Percentiles rank a stretch among this genome's conserved stretches.
phyloP scores from a whole-genome alignment of 306 rosid genomes.

The Pueraria montana region DNA sequence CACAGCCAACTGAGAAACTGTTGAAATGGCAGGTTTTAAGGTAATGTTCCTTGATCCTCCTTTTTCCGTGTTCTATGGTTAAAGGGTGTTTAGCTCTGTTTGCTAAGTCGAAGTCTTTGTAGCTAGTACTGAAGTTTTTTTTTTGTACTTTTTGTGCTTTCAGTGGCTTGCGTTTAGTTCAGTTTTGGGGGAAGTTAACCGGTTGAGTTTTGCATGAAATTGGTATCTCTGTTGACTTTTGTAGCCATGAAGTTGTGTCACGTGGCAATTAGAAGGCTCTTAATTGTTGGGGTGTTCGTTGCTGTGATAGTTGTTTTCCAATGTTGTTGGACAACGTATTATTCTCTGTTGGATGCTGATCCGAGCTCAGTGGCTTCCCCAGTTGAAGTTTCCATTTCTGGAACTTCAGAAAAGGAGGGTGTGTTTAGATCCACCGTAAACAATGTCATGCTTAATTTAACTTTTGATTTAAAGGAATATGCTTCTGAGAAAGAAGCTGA shows the following conservation, averaged over 20 bases:
- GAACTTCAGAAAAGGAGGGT: conserved; percentile 33
- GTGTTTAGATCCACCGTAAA: conserved; percentile 26
- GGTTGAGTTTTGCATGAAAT: conserved; percentile 41
- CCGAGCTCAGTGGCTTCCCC: conserved; percentile 36
- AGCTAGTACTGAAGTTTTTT: neutral
- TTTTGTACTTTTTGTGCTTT: neutral
- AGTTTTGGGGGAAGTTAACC: conserved; percentile 2
- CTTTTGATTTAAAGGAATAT: conserved; percentile 48
- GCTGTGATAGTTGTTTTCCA: conserved; percentile 43
- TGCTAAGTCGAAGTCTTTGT: conserved; percentile 8
- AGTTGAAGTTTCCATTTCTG: conserved; percentile 43
- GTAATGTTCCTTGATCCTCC: neutral
- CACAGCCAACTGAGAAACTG: neutral
- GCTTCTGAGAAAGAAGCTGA: conserved; percentile 45
- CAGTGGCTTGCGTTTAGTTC: neutral
- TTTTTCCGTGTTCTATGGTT: neutral
- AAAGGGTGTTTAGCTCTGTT: conserved; percentile 11
- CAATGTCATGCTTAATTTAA: conserved; percentile 39
- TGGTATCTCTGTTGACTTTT: conserved; percentile 25
- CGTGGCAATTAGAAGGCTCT: conserved; percentile 22
- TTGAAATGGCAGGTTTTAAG: neutral
- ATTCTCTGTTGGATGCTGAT: conserved; percentile 42
- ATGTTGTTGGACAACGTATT: conserved; percentile 42
- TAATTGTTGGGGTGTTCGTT: conserved; percentile 40
- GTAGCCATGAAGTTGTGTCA: neutral